Percentiles rank a stretch among this genome's conserved stretches.
These are phyloP conservation scores for Myriosclerotinia curreyana DNA, from an alignment of 2,329 filamentous ascomycete species.

Conservation along the genomic window DNA sequence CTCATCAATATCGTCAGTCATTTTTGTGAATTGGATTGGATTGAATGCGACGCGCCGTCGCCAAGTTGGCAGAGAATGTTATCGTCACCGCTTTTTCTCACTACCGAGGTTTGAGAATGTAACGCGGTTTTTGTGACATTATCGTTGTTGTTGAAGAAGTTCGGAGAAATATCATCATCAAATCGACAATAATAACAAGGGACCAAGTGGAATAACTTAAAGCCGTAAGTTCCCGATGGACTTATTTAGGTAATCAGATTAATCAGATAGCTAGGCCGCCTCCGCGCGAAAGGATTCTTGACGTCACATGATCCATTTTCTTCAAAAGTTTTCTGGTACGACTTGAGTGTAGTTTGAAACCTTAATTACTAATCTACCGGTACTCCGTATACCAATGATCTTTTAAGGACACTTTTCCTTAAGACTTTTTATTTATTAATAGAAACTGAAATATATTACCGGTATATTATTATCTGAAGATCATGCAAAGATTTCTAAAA, in stretches of 20 bases:
- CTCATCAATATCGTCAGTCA: conserved; percentile 26
- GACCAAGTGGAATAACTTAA: not conserved
- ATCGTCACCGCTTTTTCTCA: not conserved
- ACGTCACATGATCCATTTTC: conserved; percentile 8
- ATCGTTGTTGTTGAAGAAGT: conserved; percentile 9
- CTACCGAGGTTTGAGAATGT: not conserved
- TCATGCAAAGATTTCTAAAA: conserved; percentile 12
- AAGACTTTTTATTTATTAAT: conserved; percentile 6
- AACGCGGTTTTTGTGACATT: conserved; percentile 4
- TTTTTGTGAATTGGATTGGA: conserved; percentile 11
- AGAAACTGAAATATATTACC: too few relatives aligned
- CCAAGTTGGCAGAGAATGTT: not conserved
- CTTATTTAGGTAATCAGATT: not conserved
- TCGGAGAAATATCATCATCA: conserved; percentile 2
- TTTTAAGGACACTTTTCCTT: conserved; percentile 1
- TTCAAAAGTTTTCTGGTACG: not conserved
- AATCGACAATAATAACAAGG: not conserved
- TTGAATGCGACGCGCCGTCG: not conserved
- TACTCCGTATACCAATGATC: too few relatives aligned
- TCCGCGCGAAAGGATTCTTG: not conserved
- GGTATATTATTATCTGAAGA: not conserved
- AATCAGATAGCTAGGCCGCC: too few relatives aligned
- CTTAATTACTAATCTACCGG: not conserved
- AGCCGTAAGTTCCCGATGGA: not conserved
- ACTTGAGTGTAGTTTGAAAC: not conserved